A percentile compares a stretch with the other conserved stretches of the same genome.
Conservation (phyloP, 2,329 filamentous ascomycete genomes). For the Verticillium tricorpus region DNA sequence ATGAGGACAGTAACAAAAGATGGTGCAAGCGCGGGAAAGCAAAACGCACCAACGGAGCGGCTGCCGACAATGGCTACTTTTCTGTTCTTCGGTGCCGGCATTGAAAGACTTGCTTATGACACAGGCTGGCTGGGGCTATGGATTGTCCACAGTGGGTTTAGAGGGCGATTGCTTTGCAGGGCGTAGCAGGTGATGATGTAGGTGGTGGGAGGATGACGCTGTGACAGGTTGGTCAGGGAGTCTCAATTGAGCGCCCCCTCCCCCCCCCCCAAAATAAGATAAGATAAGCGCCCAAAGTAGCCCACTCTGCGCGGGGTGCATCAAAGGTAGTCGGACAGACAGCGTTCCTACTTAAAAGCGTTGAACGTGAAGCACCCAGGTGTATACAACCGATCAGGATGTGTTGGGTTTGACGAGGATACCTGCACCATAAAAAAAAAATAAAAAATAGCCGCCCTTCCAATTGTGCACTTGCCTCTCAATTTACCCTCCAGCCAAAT, state of each 20-base stretch:
- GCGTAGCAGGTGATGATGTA: neutral
- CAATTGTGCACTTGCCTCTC: too few species aligned
- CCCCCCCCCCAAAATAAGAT: too few species aligned
- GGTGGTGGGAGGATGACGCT: neutral
- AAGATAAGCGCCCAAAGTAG: neutral
- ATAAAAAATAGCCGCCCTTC: too few species aligned
- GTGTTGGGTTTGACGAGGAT: too few species aligned
- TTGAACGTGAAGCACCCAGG: too few species aligned
- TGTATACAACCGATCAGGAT: too few species aligned
- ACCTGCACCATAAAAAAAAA: too few species aligned
- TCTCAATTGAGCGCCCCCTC: neutral
- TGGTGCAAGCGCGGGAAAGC: neutral
- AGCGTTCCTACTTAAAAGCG: too few species aligned
- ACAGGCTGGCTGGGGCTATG: neutral
- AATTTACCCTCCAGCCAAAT: too few species aligned
- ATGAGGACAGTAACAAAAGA: neutral
- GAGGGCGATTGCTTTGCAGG: neutral
- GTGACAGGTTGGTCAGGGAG: neutral
- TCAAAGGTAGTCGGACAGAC: too few species aligned
- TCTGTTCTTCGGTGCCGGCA: slow-evolving; percentile 76
- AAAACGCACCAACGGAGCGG: slow-evolving; percentile 66
- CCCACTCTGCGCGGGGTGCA: neutral
- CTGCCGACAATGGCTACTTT: slow-evolving; percentile 96
- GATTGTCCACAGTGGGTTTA: neutral
- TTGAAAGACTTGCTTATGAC: slow-evolving; percentile 22